These are phyloP conservation scores for Conticribra guillardii DNA, from an alignment of 108 stramenopile genomes.

Conservation along the genomic window DNA sequence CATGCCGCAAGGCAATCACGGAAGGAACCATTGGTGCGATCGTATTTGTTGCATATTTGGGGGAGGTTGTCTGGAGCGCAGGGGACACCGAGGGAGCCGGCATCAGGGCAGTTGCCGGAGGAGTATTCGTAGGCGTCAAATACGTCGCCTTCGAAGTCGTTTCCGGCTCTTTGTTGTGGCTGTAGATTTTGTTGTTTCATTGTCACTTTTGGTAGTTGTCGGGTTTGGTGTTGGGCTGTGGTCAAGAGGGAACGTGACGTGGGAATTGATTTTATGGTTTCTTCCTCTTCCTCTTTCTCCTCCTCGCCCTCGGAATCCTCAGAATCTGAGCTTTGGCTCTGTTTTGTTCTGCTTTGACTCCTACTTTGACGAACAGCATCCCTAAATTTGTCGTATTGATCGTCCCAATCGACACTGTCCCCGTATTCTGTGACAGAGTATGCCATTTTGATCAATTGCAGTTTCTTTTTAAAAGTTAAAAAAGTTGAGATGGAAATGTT, in stretches of 20 bases:
- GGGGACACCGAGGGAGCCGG: conserved; percentile 43
- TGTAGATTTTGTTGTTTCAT: neutral
- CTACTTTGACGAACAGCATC: conserved; percentile 3
- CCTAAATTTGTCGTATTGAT: conserved; percentile 14
- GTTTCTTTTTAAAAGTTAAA: conserved; percentile 1
- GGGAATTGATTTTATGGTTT: neutral
- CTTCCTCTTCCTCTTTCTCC: neutral
- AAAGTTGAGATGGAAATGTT: neutral
- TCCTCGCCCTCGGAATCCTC: no score
- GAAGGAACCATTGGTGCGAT: conserved; percentile 39
- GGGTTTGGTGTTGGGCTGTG: neutral
- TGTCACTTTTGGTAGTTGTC: neutral
- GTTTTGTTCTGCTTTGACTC: neutral
- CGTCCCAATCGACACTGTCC: conserved; percentile 36
- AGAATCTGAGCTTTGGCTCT: no score
- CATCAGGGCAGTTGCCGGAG: conserved; percentile 37
- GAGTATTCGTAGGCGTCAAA: conserved; percentile 49
- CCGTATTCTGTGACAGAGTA: conserved; percentile 13
- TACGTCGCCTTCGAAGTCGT: conserved; percentile 39
- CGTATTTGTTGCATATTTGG: conserved; percentile 52
- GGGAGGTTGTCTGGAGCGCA: conserved; percentile 47
- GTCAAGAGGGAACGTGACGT: neutral
- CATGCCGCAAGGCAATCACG: conserved; percentile 44
- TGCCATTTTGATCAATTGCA: conserved; percentile 24
- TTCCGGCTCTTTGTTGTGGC: neutral